These are phyloP conservation scores for Hypoxylon sp. DNA, from an alignment of 2,329 filamentous ascomycete species.

Conservation along the genomic window DNA sequence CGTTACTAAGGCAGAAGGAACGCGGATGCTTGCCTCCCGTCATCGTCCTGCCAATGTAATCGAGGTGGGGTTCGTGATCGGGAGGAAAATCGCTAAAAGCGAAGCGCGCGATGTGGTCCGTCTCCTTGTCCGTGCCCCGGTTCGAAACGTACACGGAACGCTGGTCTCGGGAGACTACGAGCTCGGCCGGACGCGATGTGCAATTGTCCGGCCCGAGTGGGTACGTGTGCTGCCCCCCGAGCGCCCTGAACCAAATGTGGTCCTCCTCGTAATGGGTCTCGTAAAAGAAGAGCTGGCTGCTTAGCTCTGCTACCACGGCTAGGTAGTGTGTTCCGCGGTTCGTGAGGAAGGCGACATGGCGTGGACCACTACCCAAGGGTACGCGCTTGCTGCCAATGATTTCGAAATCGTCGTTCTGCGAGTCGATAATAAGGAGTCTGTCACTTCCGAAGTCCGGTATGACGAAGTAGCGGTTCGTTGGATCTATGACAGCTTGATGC, in stretches of 20 bases:
- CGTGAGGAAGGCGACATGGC: constrained; percentile 62
- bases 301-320: constrained; percentile 59
- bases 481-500: constrained; percentile 62
- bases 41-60: constrained; percentile 38
- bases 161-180: constrained; percentile 56
- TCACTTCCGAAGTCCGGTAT: constrained; percentile 63
- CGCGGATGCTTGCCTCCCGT: constrained; percentile 53
- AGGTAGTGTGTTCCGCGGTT: constrained; percentile 56
- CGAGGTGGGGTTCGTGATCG: constrained; percentile 37
- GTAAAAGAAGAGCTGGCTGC: constrained; percentile 58
- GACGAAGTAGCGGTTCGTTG: constrained; percentile 60
- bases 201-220: constrained; percentile 49
- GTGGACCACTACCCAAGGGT: constrained; percentile 59
- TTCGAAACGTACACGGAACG: constrained; percentile 63
- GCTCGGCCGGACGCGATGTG: constrained; percentile 57
- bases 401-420: constrained; percentile 49
- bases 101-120: constrained; percentile 56
- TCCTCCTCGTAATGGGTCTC: constrained; percentile 54
- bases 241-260: constrained; percentile 51
- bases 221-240: constrained; percentile 32
- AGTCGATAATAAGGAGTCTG: constrained; percentile 58
- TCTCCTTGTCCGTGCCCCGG: constrained; percentile 57
- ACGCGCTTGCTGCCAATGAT: constrained; percentile 52
- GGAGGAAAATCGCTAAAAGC: constrained; percentile 49
- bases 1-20: constrained; percentile 57